Conservation (phyloP, 768 basidiomycete species). For the Boletus eberwhitei region DNA sequence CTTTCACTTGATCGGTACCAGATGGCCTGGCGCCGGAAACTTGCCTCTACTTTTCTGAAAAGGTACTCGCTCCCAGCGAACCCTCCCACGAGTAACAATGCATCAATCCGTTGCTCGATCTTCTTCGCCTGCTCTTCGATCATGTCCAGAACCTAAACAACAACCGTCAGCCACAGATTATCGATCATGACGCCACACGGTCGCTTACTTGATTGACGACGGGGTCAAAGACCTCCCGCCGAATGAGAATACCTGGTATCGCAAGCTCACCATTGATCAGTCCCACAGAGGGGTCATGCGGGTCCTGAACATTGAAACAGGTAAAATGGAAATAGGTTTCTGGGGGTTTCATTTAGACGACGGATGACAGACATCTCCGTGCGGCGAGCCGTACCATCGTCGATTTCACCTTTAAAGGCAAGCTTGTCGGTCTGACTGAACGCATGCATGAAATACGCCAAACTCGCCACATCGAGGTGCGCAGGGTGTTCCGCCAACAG, state of each 20-base stretch:
- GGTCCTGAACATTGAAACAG: conserved; percentile 85
- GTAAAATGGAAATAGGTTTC: conserved; percentile 86
- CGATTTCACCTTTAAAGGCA: conserved; percentile 63
- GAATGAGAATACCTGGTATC: conserved; percentile 75
- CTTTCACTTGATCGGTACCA: conserved; percentile 9
- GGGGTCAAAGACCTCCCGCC: conserved; percentile 85
- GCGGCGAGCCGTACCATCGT: conserved; percentile 57
- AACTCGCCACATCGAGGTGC: conserved; percentile 75
- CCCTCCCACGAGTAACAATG: conserved; percentile 84
- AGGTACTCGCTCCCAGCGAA: conserved; percentile 87
- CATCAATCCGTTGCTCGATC: conserved; percentile 72
- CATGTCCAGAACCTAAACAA: conserved; percentile 63
- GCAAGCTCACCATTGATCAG: conserved; percentile 79
- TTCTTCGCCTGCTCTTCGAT: conserved; percentile 72
- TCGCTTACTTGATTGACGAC: conserved; percentile 68
- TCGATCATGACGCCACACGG: conserved; percentile 3
- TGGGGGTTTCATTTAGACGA: conserved; percentile 29
- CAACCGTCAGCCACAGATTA: conserved; percentile 6
- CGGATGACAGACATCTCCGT: not conserved
- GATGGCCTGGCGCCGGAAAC: conserved; percentile 23
- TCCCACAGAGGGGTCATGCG: conserved; percentile 76
- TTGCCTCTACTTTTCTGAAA: conserved; percentile 71
- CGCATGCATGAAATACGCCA: conserved; percentile 86
- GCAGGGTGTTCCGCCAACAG: conserved; percentile 80
- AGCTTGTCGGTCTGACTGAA: conserved; percentile 90